These are phyloP conservation scores for Coemansia sp. DNA, from an alignment of 192 early-diverging fungal species.

Conservation along the genomic window DNA sequence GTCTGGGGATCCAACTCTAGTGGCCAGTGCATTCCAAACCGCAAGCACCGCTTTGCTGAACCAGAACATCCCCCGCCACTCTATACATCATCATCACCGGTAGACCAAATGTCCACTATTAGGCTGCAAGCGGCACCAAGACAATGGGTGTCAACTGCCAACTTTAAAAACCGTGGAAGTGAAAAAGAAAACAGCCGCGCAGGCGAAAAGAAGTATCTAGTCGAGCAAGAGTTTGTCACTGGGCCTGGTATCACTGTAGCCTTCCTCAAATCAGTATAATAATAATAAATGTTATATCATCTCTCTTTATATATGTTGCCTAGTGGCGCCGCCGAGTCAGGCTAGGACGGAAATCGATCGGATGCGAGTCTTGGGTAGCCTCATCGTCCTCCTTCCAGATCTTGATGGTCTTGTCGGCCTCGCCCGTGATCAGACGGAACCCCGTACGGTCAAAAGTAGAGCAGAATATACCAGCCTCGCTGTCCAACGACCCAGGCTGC, in stretches of 20 bases:
- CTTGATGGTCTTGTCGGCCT: conserved; percentile 99
- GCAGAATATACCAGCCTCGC: conserved; percentile 95
- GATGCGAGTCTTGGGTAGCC: conserved; percentile 56
- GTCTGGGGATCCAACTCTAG: conserved; percentile 42
- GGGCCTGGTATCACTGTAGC: conserved; percentile 30
- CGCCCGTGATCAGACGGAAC: conserved; percentile 93
- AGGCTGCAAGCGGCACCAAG: conserved; percentile 41
- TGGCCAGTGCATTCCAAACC: conserved; percentile 43
- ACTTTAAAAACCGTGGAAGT: conserved; percentile 1
- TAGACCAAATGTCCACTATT: background rate
- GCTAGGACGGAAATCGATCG: conserved; percentile 45
- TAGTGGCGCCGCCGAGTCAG: conserved; percentile 37
- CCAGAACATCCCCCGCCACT: conserved; percentile 28
- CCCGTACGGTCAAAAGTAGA: conserved; percentile 96
- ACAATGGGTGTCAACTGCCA: conserved; percentile 33
- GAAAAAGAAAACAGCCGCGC: background rate
- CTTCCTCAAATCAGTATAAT: conserved; percentile 15
- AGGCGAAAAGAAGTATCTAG: conserved; percentile 30
- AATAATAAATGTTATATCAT: background rate
- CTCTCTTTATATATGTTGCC: background rate
- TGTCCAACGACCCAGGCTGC: conserved; percentile 96
- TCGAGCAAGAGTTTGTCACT: conserved; percentile 44
- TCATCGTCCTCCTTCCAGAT: conserved; percentile 62
- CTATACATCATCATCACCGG: background rate
- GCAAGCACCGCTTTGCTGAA: conserved; percentile 33